Percentiles rank a stretch among this genome's conserved stretches.
These are phyloP conservation scores for Diaporthe citri DNA, from an alignment of 2,329 filamentous ascomycete species.

Conservation along the genomic window DNA sequence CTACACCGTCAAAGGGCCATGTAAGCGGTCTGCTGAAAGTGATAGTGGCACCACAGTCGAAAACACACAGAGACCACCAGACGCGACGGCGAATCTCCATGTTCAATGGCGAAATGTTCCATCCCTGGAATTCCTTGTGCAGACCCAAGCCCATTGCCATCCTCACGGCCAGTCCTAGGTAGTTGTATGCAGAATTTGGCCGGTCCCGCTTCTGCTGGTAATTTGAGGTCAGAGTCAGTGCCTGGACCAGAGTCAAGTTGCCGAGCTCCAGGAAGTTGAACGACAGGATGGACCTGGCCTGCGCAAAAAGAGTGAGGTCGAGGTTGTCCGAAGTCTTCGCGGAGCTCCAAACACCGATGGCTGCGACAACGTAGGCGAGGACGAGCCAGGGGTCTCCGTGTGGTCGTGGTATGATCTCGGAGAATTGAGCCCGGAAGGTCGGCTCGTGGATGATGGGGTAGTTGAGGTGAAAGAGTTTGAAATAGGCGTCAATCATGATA, in stretches of 20 bases:
- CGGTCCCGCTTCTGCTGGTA: constrained; percentile 61
- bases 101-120: constrained; percentile 48
- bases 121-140: constrained; percentile 56
- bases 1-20: constrained; percentile 45
- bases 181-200: constrained; percentile 65
- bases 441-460: constrained; percentile 61
- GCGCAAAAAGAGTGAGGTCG: constrained; percentile 65
- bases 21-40: constrained; percentile 45
- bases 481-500: constrained; percentile 55
- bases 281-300: constrained; percentile 48
- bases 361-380: constrained; percentile 40
- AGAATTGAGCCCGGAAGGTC: constrained; percentile 51
- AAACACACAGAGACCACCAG: constrained; percentile 56
- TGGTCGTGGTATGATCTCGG: constrained; percentile 40
- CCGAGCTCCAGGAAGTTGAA: constrained; percentile 41
- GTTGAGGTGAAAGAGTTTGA: constrained; percentile 56
- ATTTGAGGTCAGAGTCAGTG: constrained; percentile 49
- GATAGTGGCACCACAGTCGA: constrained; percentile 59
- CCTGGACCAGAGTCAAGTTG: constrained; percentile 49
- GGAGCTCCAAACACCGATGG: constrained; percentile 40
- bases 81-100: constrained; percentile 53
- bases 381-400: constrained; percentile 41
- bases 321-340: constrained; percentile 47
- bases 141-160: constrained; percentile 63
- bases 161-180: constrained; percentile 60